Evolutionary conservation across 2,329 filamentous ascomycete genomes (phyloP), one percentile per base, ranked within the genome.

Genomic region (Diaporthe citriasiana): DNA sequence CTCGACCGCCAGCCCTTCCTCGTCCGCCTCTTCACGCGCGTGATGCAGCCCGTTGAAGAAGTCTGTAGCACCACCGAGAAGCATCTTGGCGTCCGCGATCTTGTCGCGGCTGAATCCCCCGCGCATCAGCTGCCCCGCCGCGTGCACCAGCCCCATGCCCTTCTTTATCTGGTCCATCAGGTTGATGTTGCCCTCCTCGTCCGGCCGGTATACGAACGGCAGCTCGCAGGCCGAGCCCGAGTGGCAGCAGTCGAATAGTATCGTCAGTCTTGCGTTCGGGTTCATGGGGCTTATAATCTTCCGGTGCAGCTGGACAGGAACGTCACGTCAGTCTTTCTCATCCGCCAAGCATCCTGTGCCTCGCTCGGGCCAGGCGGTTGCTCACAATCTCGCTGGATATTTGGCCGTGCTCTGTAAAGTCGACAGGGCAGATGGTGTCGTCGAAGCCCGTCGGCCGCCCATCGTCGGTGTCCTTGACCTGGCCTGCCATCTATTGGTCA

Each of bases 161-260:
- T 85, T 81, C 75, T 87, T 85, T 42, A 91, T 77, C 60, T 89
- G 89, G 79, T 91, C 87, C 72, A 91, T 82, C 30, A 90, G 78
- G 74, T 83, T 87, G 72, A 91, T 84, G 73, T 89, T 88, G 53
- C 89, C 89, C 15, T 90, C 86, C 35, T 84, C 85, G 76, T 91
- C 89, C 4, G 85, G 84, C 33, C 88, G 87, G 78, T 88, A 91
- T 27, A 91, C 87, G 74, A 83, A 91, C 0, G 90, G 89, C 1
- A 92, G 80, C 74, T 91, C 89, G 53, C 90, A 84, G 0, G 89
- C 89, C 0, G 88, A 90, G 40, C 89, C 89, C 2, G 87, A 89
- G 79, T 91, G 90, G 77, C 90, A 92, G 80, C 89, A 91, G 79
- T 92, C 90, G 77, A 92, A 87, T 38, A 91, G 81, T 76, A 90